A percentile compares a stretch with the other conserved stretches of the same genome.
Evolutionary conservation across 164 flowering plant genomes (phyloP).

Genomic region (Vitis amurensis): DNA sequence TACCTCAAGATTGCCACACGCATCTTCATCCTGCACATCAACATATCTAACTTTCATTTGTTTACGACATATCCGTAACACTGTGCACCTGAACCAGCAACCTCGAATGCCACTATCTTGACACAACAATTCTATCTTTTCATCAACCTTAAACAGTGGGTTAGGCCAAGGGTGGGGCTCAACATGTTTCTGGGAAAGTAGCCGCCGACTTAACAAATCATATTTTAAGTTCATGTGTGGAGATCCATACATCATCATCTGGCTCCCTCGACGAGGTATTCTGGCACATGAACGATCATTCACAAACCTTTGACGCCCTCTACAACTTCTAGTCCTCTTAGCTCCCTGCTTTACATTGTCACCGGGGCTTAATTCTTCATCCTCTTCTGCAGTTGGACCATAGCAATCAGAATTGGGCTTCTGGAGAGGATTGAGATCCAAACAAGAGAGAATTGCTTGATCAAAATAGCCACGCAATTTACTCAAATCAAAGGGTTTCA

Average conservation of each 20-base stretch:
- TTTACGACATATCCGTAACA: slow-evolving; percentile 52
- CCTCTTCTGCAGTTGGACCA: slow-evolving; percentile 35
- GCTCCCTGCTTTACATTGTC: slow-evolving; percentile 43
- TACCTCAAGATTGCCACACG: slow-evolving; percentile 83
- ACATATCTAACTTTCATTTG: slow-evolving; percentile 69
- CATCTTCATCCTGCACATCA: slow-evolving; percentile 77
- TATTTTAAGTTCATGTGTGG: slow-evolving; percentile 34
- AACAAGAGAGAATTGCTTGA: slow-evolving; percentile 69
- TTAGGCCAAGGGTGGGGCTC: slow-evolving; percentile 18
- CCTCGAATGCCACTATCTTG: slow-evolving; percentile 94
- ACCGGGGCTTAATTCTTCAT: slow-evolving; percentile 43
- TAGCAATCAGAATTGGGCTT: slow-evolving; percentile 20
- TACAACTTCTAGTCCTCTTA: slow-evolving; percentile 59
- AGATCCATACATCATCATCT: slow-evolving; percentile 21
- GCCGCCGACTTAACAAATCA: slow-evolving; percentile 27
- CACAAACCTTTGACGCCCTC: slow-evolving; percentile 35
- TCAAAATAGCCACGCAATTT: slow-evolving; percentile 81
- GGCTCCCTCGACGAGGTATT: slow-evolving; percentile 16
- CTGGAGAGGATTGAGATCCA: slow-evolving; percentile 34
- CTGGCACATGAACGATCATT: slow-evolving; percentile 24
- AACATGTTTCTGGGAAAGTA: slow-evolving; percentile 34
- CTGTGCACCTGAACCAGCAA: slow-evolving; percentile 89
- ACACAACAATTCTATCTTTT: slow-evolving; percentile 74
- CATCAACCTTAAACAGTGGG: slow-evolving; percentile 45
- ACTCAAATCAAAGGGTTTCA: slow-evolving; percentile 77